phyloP scores from a whole-genome alignment of 208 protist species.

The Angomonas deanei region DNA sequence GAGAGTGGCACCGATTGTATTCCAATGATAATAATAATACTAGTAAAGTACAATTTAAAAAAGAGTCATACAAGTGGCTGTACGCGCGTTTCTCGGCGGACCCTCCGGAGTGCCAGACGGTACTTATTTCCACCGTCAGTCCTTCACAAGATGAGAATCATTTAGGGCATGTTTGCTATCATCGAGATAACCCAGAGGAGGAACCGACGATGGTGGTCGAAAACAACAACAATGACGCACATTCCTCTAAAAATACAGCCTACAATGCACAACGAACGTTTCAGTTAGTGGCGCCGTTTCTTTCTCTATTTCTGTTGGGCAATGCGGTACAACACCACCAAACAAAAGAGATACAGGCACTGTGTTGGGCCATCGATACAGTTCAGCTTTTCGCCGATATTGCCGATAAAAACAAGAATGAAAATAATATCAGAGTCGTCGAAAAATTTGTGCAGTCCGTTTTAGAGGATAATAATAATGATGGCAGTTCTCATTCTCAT shows the following conservation, averaged over 20 bases:
- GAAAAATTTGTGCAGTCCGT: no score
- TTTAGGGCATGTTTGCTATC: slow-evolving; percentile 20
- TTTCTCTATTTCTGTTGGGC: background rate
- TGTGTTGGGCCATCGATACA: background rate
- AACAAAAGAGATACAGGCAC: background rate
- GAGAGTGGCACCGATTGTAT: slow-evolving; percentile 6
- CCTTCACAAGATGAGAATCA: background rate
- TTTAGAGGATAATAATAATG: no score
- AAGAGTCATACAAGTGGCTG: slow-evolving; percentile 18
- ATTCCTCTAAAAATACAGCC: no score
- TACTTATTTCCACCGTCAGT: slow-evolving; percentile 14
- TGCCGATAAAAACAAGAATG: no score
- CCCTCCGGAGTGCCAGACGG: slow-evolving; percentile 38
- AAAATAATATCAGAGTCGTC: no score
- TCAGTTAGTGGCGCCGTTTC: background rate
- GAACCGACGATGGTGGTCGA: slow-evolving; percentile 13
- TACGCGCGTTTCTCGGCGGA: slow-evolving; percentile 29
- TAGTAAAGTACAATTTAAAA: background rate
- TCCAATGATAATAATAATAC: background rate
- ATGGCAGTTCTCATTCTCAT: no score
- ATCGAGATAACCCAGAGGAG: slow-evolving; percentile 24
- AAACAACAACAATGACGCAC: no score
- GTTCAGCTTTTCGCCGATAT: background rate
- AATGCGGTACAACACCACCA: background rate
- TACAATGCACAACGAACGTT: background rate